phyloP scores from a whole-genome alignment of 805 yeast genomes.

The Yamadazyma sp. region DNA sequence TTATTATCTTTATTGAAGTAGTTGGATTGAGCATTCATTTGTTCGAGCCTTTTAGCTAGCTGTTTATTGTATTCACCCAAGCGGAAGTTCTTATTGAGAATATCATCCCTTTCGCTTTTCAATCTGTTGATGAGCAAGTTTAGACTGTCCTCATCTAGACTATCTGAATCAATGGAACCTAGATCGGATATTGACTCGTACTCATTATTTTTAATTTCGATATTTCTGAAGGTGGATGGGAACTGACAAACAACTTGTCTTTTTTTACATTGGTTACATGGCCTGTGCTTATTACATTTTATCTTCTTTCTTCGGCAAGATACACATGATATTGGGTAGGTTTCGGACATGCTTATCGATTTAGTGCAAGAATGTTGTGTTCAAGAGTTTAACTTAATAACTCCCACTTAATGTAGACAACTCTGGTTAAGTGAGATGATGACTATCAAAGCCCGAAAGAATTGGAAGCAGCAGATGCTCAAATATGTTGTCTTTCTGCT shows the following conservation, averaged over 20 bases:
- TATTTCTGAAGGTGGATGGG: slow-evolving; percentile 49
- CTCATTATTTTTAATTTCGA: slow-evolving; percentile 25
- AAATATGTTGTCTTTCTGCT: too few relatives aligned
- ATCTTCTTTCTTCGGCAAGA: slow-evolving; percentile 38
- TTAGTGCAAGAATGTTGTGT: too few relatives aligned
- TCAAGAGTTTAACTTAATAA: too few relatives aligned
- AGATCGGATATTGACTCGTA: slow-evolving; percentile 5
- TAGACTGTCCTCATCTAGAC: slow-evolving; percentile 1
- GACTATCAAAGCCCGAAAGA: too few relatives aligned
- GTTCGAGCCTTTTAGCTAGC: slow-evolving; percentile 10
- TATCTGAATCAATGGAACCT: not conserved
- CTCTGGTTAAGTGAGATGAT: too few relatives aligned
- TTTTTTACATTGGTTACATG: slow-evolving; percentile 43
- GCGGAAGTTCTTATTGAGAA: slow-evolving; percentile 21
- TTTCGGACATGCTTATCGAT: slow-evolving; percentile 25
- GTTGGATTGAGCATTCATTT: slow-evolving; percentile 11
- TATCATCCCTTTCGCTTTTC: slow-evolving; percentile 21
- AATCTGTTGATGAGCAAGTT: slow-evolving; percentile 15
- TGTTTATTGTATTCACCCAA: slow-evolving; percentile 17
- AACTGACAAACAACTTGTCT: slow-evolving; percentile 42
- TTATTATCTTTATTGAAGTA: not conserved
- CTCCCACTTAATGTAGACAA: too few relatives aligned
- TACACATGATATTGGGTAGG: slow-evolving; percentile 35
- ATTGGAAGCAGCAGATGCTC: too few relatives aligned
- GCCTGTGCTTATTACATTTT: slow-evolving; percentile 34